A percentile compares a stretch with the other conserved stretches of the same genome.
These are phyloP conservation scores for Nepenthes alata DNA, from an alignment of 179 eudicot genomes.

Conservation along the genomic window DNA sequence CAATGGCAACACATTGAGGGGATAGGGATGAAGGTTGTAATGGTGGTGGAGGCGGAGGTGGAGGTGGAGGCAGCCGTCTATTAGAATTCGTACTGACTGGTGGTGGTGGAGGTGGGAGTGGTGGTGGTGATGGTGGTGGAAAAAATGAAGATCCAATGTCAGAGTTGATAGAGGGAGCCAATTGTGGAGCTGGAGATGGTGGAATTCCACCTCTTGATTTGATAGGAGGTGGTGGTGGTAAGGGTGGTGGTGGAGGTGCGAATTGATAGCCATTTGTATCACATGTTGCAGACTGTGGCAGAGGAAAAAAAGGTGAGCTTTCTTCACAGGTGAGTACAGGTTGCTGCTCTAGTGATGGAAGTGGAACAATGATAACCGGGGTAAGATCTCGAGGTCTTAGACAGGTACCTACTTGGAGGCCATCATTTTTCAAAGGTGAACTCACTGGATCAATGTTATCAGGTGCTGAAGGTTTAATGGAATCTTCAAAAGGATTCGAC, in stretches of 20 bases:
- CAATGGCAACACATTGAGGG: no score
- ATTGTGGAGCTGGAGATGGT: slow-evolving; percentile 15
- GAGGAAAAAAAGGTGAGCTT: slow-evolving; percentile 11
- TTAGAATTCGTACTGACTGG: no score
- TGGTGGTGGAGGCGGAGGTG: slow-evolving; percentile 14
- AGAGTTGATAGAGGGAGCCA: slow-evolving; percentile 7
- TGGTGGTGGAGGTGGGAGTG: not conserved
- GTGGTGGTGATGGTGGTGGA: slow-evolving; percentile 13
- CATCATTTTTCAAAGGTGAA: slow-evolving; percentile 19
- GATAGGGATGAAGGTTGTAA: not conserved
- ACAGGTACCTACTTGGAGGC: slow-evolving; percentile 16
- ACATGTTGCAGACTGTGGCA: slow-evolving; percentile 10
- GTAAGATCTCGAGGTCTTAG: slow-evolving; percentile 16
- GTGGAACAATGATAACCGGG: slow-evolving; percentile 10
- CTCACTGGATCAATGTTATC: slow-evolving; percentile 18
- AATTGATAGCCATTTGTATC: slow-evolving; percentile 13
- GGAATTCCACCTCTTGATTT: not conserved
- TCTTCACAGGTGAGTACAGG: slow-evolving; percentile 16
- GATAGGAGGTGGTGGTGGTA: slow-evolving; percentile 5
- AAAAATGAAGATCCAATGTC: slow-evolving; percentile 13
- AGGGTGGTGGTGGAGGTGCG: slow-evolving; percentile 16
- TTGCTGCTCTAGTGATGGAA: slow-evolving; percentile 7
- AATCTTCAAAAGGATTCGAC: slow-evolving; percentile 27
- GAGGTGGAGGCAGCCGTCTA: slow-evolving; percentile 13
- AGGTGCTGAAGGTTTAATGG: slow-evolving; percentile 11